Base-by-base conservation (phyloP, 352 stramenopile species). In the Halophytophthora polymorphica region DNA sequence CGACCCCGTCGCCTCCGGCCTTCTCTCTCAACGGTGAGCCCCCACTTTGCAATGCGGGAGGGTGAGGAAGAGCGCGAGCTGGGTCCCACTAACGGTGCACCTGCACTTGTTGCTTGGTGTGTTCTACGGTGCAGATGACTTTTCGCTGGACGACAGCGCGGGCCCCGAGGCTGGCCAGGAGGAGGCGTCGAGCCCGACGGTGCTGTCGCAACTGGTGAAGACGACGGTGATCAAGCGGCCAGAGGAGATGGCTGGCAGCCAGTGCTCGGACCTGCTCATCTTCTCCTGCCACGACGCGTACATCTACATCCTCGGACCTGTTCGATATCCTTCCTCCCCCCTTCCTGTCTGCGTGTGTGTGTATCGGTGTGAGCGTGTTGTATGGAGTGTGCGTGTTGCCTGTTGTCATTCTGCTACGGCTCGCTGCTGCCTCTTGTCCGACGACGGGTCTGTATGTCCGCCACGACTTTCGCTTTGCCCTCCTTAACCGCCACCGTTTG, bases 231-330 rank as follows among this genome's bases (percentile, higher is more conserved):
- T 93, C 64, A 91, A 91, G 56, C 80, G 71, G 7, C 60, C 74
- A 1, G 76, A 90, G 39, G 76, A 91, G 45, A 76, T 91, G 22
- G 55, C 61, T 47, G 51, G 39, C 53, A 56, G 50, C 17, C 66
- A 79, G 42, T 60, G 64, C 37, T 79, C 73, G 17, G 83, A 93
- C 52, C 43, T 91, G 40, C 64, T 84, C 61, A 88, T 98, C 18
- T 90, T 96, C 38, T 92, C 91, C 48, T 98, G 95, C 65, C 87
- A 93, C 40, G 91, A 98, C 66, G 80, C 88, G 37, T 95, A 94
- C 65, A 92, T 98, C 64, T 98, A 98, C 74, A 74, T 98, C 14
- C 76, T 98, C 28, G 89, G 94, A 50, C 86, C 90, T 34, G 90
- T 97, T 74, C 89, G 95, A 88, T 89, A 89, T 89, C 78, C 72